phyloP scores from a whole-genome alignment of 306 rosid species.

The Vachellia collinsii region DNA sequence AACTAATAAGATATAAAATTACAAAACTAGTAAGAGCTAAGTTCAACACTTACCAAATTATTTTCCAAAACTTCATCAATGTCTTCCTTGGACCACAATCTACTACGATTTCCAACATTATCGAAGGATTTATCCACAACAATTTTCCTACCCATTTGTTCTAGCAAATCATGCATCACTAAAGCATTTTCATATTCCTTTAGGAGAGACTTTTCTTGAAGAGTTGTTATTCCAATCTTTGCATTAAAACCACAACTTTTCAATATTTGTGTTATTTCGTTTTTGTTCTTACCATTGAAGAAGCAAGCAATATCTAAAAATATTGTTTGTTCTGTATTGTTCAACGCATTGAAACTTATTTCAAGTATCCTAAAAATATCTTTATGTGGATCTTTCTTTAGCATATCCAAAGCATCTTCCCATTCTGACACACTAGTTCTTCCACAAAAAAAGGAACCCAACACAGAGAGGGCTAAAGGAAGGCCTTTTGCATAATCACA shows the following conservation, averaged over 20 bases:
- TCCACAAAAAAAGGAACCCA: background rate
- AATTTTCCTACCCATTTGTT: background rate
- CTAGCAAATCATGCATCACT: slow-evolving; percentile 41
- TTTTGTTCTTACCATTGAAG: background rate
- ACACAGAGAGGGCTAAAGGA: background rate
- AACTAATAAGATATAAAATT: background rate
- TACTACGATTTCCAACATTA: background rate
- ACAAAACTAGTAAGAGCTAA: background rate
- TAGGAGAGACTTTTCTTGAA: background rate
- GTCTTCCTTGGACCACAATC: background rate
- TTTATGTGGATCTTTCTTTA: background rate
- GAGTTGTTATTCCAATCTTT: background rate
- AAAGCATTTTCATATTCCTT: background rate
- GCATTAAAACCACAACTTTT: background rate
- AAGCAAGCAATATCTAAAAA: background rate
- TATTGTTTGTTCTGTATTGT: background rate
- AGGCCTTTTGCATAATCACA: background rate
- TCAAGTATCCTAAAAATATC: background rate
- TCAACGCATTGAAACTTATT: background rate
- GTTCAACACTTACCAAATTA: background rate
- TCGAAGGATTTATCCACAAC: background rate
- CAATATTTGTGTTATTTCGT: background rate
- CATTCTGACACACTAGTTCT: background rate
- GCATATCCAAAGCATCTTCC: background rate
- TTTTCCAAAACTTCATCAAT: background rate